These are phyloP conservation scores for Piloderma croceum DNA, from an alignment of 768 basidiomycete genomes.

Conservation along the genomic window DNA sequence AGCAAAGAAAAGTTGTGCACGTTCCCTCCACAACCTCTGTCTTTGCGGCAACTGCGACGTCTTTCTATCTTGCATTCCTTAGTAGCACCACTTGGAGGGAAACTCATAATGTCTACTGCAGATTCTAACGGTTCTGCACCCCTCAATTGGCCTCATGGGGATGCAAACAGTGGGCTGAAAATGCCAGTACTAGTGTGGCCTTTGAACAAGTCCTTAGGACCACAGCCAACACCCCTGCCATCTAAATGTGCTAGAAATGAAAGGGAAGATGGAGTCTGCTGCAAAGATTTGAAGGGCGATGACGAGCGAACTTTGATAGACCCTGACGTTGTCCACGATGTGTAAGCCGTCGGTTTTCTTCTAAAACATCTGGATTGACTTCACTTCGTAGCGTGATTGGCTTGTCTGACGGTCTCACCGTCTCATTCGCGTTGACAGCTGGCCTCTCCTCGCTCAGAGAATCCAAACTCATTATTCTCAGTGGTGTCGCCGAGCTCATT, in stretches of 20 bases:
- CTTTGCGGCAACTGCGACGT: no score
- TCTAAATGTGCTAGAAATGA: slow-evolving; percentile 10
- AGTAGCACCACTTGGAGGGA: no score
- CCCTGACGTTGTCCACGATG: slow-evolving; percentile 82
- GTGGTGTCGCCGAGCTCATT: slow-evolving; percentile 92
- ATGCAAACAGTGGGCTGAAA: no score
- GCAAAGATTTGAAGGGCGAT: slow-evolving; percentile 26
- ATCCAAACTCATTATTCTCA: slow-evolving; percentile 87
- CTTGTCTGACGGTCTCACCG: slow-evolving; percentile 85
- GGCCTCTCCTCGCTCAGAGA: slow-evolving; percentile 86
- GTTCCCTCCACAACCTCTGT: no score
- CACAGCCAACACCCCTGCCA: slow-evolving; percentile 20
- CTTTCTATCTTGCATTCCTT: no score
- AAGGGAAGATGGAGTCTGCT: slow-evolving; percentile 16
- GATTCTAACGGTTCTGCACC: no score
- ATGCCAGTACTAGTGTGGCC: slow-evolving; percentile 72
- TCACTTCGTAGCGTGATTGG: slow-evolving; percentile 63
- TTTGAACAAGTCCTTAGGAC: slow-evolving; percentile 38
- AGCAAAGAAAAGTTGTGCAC: no score
- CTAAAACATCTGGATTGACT: slow-evolving; percentile 9
- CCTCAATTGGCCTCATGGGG: no score
- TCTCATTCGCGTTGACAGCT: slow-evolving; percentile 87
- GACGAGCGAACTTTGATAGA: slow-evolving; percentile 79
- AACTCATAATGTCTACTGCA: no score
- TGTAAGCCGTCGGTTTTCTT: slow-evolving; percentile 39